These are phyloP conservation scores for Nannizziopsis arthrosporioides DNA, from an alignment of 2,329 filamentous ascomycete genomes.

Conservation along the genomic window DNA sequence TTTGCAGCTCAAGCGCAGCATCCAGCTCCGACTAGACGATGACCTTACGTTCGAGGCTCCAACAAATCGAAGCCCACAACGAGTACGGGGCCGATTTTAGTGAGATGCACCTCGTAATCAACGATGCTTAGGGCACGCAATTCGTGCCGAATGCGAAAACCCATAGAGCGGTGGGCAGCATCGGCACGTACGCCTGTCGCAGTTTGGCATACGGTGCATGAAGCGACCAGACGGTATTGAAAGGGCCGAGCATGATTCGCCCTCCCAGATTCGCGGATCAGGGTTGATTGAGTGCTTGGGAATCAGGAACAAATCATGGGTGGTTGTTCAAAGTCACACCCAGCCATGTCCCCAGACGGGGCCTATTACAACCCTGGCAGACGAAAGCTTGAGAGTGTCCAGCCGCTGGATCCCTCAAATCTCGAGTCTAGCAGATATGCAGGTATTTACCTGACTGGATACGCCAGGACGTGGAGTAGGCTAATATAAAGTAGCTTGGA, in stretches of 20 bases:
- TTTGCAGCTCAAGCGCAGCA: conserved; percentile 12
- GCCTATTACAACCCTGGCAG: not conserved
- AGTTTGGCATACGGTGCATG: conserved; percentile 8
- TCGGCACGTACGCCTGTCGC: not conserved
- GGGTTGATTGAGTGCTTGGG: conserved; percentile 1
- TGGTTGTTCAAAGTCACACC: conserved; percentile 2
- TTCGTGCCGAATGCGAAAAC: not conserved
- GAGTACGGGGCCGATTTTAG: conserved; percentile 5
- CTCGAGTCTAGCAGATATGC: not conserved
- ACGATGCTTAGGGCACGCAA: conserved; percentile 4
- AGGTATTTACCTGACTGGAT: not conserved
- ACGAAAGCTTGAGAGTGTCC: not conserved
- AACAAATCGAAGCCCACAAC: conserved; percentile 8
- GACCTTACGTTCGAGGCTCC: conserved; percentile 8
- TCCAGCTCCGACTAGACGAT: conserved; percentile 12
- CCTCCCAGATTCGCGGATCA: conserved; percentile 6
- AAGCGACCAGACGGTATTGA: conserved; percentile 5
- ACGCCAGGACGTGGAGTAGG: conserved; percentile 1
- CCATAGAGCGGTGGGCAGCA: not conserved
- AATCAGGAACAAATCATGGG: conserved; percentile 3
- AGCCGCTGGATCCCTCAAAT: not conserved
- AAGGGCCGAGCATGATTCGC: conserved; percentile 6
- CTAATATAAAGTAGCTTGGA: not conserved
- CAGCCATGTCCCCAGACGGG: not conserved
- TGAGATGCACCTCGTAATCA: conserved; percentile 5